Base-by-base conservation (phyloP, 2,329 filamentous ascomycete species). In the Hypoxylon sp. region DNA sequence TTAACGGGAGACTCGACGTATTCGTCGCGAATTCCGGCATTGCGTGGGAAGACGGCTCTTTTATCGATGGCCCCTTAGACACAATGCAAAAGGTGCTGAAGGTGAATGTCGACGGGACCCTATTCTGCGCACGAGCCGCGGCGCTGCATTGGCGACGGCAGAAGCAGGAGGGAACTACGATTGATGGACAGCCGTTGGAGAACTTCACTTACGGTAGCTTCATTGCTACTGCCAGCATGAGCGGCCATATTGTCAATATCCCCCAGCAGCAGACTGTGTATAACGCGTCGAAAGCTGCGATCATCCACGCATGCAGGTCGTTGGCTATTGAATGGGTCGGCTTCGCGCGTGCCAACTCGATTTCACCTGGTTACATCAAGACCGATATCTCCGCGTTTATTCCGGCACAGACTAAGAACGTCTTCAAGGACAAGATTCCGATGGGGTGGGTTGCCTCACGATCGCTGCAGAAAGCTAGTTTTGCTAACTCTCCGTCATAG, bases 21-120 rank as follows among this genome's bases (percentile, higher is more conserved):
- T 93, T 95, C 74, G 87, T 94, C 48, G 92, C 92, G 72, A 95
- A 96, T 76, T 90, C 90, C 13, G 92, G 92, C 56, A 89, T 94
- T 58, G 85, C 89, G 0, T 94, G 91, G 91, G 89, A 86, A 1
- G 84, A 92, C 65, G 90, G 90, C 0, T 77, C 89, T 7, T 88
- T 91, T 76, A 83, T 93, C 36, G 89, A 92, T 67, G 90, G 89
- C 23, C 81, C 87, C 4, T 76, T 90, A 17, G 85, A 88, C 17
- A 86, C 88, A 73, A 92, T 92, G 80, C 84, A 85, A 53, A 86
- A 89, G 67, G 90, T 95, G 41, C 84, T 93, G 71, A 81, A 84
- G 50, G 90, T 91, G 53, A 92, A 96, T 78, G 80, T 95, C 13
- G 91, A 93, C 77, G 90, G 91, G 55, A 91, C 91, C 41, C 93